Percentiles rank a stretch among this genome's conserved stretches.
These are phyloP conservation scores for Penicillium bialowiezense DNA, from an alignment of 495 filamentous ascomycete genomes.

Conservation along the genomic window DNA sequence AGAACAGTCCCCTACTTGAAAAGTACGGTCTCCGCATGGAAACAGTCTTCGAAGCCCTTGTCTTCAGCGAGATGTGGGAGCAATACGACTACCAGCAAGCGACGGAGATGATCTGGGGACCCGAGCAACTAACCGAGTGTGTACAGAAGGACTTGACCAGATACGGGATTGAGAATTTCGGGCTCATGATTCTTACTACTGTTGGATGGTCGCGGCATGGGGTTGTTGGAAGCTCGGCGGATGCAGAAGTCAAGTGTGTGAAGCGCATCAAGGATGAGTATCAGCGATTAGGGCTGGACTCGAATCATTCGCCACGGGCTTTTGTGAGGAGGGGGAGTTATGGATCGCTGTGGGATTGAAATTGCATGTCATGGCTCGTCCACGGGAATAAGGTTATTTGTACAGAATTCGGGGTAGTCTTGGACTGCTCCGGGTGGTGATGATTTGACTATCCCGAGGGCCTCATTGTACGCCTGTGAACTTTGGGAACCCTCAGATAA, in stretches of 20 bases:
- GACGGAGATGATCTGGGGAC: not conserved
- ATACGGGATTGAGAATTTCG: not conserved
- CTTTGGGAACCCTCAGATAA: too few species aligned
- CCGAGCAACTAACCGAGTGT: not conserved
- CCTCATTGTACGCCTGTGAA: too few species aligned
- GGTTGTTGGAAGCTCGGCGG: not conserved
- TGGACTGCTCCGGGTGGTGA: too few species aligned
- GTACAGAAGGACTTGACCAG: not conserved
- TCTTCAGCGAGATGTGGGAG: slow-evolving; percentile 1
- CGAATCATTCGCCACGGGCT: not conserved
- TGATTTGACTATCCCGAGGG: too few species aligned
- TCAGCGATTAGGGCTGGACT: not conserved
- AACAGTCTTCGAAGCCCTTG: not conserved
- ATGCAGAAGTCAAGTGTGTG: not conserved
- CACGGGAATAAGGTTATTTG: too few species aligned
- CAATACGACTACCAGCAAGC: not conserved
- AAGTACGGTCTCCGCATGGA: slow-evolving; percentile 1
- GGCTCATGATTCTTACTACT: not conserved
- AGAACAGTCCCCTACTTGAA: too few species aligned
- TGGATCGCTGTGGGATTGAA: not conserved
- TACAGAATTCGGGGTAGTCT: too few species aligned
- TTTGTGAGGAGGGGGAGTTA: not conserved
- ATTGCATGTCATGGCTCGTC: not conserved
- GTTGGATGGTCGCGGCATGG: not conserved
- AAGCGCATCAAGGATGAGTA: not conserved